Conservation (phyloP, 345 rosid species). For the Eucalyptus melliodora region DNA sequence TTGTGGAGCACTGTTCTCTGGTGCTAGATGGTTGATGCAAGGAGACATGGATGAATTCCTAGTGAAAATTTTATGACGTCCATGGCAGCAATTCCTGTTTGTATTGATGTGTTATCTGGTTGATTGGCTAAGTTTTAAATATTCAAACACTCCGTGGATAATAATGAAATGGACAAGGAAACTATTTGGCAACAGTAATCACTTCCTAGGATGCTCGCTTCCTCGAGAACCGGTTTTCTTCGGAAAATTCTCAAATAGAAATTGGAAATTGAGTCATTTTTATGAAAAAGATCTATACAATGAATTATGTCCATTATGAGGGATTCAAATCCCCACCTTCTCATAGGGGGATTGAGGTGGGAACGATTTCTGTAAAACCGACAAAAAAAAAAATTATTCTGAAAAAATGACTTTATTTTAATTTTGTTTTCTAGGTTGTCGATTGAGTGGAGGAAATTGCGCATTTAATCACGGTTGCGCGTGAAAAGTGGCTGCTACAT, state of each 20-base stretch:
- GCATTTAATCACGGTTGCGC: neutral
- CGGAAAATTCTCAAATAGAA: neutral
- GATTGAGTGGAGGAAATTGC: neutral
- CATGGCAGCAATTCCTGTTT: neutral
- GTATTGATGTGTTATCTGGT: neutral
- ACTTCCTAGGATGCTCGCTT: neutral
- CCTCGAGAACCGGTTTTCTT: neutral
- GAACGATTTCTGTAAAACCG: no score
- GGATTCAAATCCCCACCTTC: no score
- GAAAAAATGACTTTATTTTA: neutral
- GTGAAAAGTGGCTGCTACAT: neutral
- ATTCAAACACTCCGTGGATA: neutral
- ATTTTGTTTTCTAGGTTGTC: rapidly evolving
- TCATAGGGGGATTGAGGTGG: no score
- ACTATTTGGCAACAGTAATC: neutral
- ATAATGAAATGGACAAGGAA: neutral
- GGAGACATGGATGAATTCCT: neutral
- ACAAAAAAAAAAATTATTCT: neutral
- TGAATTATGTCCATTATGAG: neutral
- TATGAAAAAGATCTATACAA: rapidly evolving
- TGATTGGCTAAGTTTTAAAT: neutral
- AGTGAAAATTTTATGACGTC: neutral
- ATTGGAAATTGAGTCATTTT: neutral
- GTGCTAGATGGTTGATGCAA: neutral
- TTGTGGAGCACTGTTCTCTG: neutral